Conservation (phyloP, 169 alveolate genomes). For the Cryptosporidium muris region DNA sequence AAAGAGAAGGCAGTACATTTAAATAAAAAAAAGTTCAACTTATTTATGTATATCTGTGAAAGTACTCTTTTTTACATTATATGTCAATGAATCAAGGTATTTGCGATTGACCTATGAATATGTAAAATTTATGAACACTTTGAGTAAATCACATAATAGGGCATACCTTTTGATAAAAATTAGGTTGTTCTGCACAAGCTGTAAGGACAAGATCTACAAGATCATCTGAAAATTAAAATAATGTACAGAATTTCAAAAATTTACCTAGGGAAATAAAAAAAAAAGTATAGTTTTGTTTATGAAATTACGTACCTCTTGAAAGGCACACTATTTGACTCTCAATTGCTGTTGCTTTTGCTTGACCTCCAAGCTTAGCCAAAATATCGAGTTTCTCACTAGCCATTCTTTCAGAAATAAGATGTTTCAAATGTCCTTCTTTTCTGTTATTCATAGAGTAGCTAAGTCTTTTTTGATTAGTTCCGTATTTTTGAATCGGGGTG, state of each 20-base stretch:
- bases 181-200: constrained; percentile 58
- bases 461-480: constrained; percentile 10
- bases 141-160: background rate
- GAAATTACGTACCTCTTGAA: constrained; percentile 41
- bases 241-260: background rate
- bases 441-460: constrained; percentile 42
- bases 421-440: constrained; percentile 6
- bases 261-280: background rate
- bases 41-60: background rate
- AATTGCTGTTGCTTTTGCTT: constrained; percentile 33
- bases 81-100: constrained; percentile 33
- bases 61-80: constrained; percentile 1
- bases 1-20: no score
- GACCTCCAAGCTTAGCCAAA: constrained; percentile 24
- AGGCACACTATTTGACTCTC: constrained; percentile 57
- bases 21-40: background rate
- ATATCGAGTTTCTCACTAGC: constrained; percentile 17
- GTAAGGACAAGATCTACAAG: constrained; percentile 27
- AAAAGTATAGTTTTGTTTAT: background rate
- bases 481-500: constrained; percentile 15
- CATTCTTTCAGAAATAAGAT: constrained; percentile 24
- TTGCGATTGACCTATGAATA: constrained; percentile 23
- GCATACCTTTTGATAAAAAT: constrained; percentile 44
- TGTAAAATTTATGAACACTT: background rate
- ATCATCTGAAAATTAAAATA: background rate